A percentile compares a stretch with the other conserved stretches of the same genome.
These are phyloP conservation scores for Ganoderma resinaceum DNA, from an alignment of 1,284 basidiomycete genomes.

Conservation along the genomic window DNA sequence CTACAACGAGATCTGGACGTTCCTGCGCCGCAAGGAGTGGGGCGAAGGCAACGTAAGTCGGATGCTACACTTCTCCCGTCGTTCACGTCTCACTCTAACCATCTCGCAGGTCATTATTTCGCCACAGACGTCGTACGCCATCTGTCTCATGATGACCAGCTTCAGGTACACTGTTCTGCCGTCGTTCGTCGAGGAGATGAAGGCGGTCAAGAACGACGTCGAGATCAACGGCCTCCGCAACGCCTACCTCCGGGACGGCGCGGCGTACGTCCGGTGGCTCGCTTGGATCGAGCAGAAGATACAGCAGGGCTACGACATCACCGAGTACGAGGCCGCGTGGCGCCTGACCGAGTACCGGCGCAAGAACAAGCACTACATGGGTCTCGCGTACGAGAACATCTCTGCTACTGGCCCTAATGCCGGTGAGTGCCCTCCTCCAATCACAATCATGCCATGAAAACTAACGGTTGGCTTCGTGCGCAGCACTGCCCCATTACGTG, in stretches of 20 bases:
- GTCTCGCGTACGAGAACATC: conserved; percentile 94
- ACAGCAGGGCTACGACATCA: conserved; percentile 77
- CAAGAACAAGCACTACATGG: conserved; percentile 81
- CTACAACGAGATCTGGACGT: conserved; percentile 87
- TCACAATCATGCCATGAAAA: neutral
- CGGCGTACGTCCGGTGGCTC: conserved; percentile 78
- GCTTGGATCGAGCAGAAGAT: conserved; percentile 92
- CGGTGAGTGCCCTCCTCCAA: conserved; percentile 42
- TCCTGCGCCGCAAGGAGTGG: conserved; percentile 76
- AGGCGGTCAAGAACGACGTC: conserved; percentile 87
- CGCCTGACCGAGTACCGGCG: conserved; percentile 83
- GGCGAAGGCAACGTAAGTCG: conserved; percentile 71
- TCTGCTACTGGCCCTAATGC: conserved; percentile 92
- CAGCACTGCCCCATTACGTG: conserved; percentile 91
- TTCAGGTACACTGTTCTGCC: conserved; percentile 76
- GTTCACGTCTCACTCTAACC: conserved; percentile 5
- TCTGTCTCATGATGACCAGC: conserved; percentile 81
- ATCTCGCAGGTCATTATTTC: conserved; percentile 63
- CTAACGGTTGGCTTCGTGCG: neutral
- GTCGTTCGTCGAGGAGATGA: conserved; percentile 77
- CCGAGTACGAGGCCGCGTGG: conserved; percentile 92
- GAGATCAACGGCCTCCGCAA: conserved; percentile 86
- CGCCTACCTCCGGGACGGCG: conserved; percentile 92
- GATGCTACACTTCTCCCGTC: neutral
- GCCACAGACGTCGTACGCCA: conserved; percentile 78